Evolutionary conservation across 495 filamentous ascomycete species (phyloP), one percentile per base, ranked within the genome.

Genomic region (Lophium mytilinum): DNA sequence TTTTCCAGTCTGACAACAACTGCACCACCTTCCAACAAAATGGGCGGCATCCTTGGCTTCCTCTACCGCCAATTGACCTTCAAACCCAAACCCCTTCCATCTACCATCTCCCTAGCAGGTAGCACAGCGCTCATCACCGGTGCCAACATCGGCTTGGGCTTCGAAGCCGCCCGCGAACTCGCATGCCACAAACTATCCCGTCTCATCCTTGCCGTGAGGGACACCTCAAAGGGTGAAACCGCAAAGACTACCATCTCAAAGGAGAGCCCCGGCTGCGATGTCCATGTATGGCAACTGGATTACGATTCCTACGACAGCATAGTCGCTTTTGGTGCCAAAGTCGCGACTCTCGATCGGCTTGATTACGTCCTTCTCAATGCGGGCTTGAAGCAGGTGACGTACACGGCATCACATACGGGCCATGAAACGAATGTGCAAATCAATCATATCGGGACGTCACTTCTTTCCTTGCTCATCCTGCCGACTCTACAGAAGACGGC

Each of bases 131-230:
- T 61, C 45, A 39, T 61, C 35, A 57, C 58, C 10, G 58, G 58
- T n/a, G 34, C 55, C 3, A 61, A 61, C 43, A 42, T 17, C 21
- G 58, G 58, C 8, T 53, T 61, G 3, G 58, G 58, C 11, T 42
- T 56, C 30, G 54, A 56, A 35, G 30, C 50, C 14, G 53, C 56
- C 24, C 54, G 36, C 17, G 24, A 59, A 50, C 57, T 66, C 24
- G 67, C 65, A 4, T 58, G 65, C 0, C 69, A 76, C 12, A 66
- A 68, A 46, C 64, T 73, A 37, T 46, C 49, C 15, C 69, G 73
- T 18, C 55, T 75, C 1, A 73, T 80, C 37, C 67, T 78, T 1
- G 76, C 68, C 3, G 69, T 76, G 18, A 73, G 77, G 8, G 70
- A 58, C 59, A 35, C 66, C 7, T 47, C 47, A 18, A 55, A 66